Conservation (phyloP, 352 stramenopile genomes). For the Pythium phragmiticola region DNA sequence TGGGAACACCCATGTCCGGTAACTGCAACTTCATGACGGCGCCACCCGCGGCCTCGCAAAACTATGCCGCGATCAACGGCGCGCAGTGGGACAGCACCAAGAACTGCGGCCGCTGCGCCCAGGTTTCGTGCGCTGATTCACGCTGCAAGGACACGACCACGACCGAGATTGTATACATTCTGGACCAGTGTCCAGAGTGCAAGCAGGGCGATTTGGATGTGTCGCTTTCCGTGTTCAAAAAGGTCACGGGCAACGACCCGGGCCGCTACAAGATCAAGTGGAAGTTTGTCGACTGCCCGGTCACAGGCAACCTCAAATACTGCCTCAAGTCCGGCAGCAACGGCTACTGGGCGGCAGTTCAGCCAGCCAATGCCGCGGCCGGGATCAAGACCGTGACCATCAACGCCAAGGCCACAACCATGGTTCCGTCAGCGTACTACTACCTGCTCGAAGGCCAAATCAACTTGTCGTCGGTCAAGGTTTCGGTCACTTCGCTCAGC, state of each 20-base stretch:
- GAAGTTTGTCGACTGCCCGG: conserved; percentile 40
- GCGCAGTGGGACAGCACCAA: conserved; percentile 45
- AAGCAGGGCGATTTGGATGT: conserved; percentile 50
- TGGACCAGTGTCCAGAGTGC: conserved; percentile 62
- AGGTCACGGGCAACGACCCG: conserved; percentile 32
- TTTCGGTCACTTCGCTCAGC: conserved; percentile 53
- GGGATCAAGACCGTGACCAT: conserved; percentile 52
- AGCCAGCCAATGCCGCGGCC: conserved; percentile 49
- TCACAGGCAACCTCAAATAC: conserved; percentile 37
- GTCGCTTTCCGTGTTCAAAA: conserved; percentile 36
- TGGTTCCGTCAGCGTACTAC: conserved; percentile 57
- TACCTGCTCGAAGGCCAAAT: conserved; percentile 32
- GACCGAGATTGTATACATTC: conserved; percentile 59
- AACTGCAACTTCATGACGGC: conserved; percentile 68
- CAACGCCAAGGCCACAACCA: conserved; percentile 43
- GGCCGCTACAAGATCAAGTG: conserved; percentile 32
- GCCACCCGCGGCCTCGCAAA: conserved; percentile 29
- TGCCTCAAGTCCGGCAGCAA: conserved; percentile 60
- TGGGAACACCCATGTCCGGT: conserved; percentile 8
- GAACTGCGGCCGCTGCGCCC: conserved; percentile 39
- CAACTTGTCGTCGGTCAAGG: conserved; percentile 34
- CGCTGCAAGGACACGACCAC: conserved; percentile 27
- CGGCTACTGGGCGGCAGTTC: conserved; percentile 51
- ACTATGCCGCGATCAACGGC: conserved; percentile 63
- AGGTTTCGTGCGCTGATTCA: conserved; percentile 40